Conservation (phyloP, 495 filamentous ascomycete species). For the Penicillium turbatum region DNA sequence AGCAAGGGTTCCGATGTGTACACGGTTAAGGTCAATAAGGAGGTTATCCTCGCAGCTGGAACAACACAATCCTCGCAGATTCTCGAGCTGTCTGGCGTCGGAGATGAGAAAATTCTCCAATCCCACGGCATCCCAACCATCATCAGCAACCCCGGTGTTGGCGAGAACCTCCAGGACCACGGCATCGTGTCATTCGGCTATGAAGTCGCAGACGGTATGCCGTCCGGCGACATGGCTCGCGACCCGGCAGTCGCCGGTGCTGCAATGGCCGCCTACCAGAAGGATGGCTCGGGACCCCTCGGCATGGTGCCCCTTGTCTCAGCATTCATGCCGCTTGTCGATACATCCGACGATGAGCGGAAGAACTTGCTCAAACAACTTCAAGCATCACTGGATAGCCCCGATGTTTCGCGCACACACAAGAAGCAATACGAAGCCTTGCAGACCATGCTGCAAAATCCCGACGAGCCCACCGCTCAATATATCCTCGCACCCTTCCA, state of each 20-base stretch:
- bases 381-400: background rate
- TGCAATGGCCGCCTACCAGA: conserved; percentile 21
- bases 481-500: conserved; percentile 23
- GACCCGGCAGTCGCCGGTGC: conserved; percentile 12
- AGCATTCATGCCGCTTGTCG: conserved; percentile 18
- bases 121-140: conserved; percentile 8
- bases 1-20: conserved; percentile 16
- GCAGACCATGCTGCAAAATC: conserved; percentile 4
- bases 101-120: conserved; percentile 20
- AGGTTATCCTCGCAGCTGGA: conserved; percentile 60
- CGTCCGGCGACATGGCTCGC: conserved; percentile 11
- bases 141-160: conserved; percentile 40
- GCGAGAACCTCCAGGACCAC: conserved; percentile 50
- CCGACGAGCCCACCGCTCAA: conserved; percentile 14
- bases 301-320: conserved; percentile 14
- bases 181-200: conserved; percentile 13
- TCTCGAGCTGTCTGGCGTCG: conserved; percentile 61
- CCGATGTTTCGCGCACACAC: background rate
- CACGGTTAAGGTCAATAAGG: conserved; percentile 45
- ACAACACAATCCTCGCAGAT: conserved; percentile 51
- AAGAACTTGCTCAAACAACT: background rate
- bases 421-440: conserved; percentile 14
- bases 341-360: conserved; percentile 2
- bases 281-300: conserved; percentile 17
- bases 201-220: conserved; percentile 15